phyloP scores from a whole-genome alignment of 805 yeast species.

The Candida schatavii region DNA sequence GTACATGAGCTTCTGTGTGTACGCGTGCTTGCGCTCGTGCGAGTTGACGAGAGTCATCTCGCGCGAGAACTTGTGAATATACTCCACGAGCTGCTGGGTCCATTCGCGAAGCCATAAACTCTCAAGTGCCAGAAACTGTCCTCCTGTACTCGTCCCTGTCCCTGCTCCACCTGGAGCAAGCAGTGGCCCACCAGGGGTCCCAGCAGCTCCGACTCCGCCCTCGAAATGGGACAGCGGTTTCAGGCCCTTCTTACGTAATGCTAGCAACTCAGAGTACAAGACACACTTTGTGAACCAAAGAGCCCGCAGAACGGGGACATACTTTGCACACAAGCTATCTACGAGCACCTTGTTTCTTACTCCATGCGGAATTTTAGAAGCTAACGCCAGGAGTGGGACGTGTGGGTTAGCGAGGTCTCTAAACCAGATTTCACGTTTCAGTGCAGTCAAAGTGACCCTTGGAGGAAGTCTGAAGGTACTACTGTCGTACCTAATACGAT shows the following conservation, averaged over 20 bases:
- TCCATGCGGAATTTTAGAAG: slow-evolving; percentile 88
- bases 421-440: slow-evolving; percentile 82
- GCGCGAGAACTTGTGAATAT: slow-evolving; percentile 48
- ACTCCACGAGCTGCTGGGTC: slow-evolving; percentile 79
- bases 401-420: slow-evolving; percentile 68
- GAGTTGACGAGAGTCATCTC: slow-evolving; percentile 28
- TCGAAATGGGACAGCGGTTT: too few relatives aligned
- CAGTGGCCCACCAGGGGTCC: neutral
- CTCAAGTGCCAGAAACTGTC: slow-evolving; percentile 33
- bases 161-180: too few relatives aligned
- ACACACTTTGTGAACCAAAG: slow-evolving; percentile 90
- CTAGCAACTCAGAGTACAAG: slow-evolving; percentile 64
- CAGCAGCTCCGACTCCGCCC: slow-evolving; percentile 7
- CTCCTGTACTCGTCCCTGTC: neutral
- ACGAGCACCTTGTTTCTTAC: slow-evolving; percentile 68
- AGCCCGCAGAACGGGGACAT: slow-evolving; percentile 77
- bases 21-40: slow-evolving; percentile 30
- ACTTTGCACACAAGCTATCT: slow-evolving; percentile 66
- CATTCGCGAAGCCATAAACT: slow-evolving; percentile 77
- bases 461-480: slow-evolving; percentile 73
- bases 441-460: slow-evolving; percentile 85
- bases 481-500: slow-evolving; percentile 32
- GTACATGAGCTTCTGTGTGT: slow-evolving; percentile 57
- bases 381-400: slow-evolving; percentile 63
- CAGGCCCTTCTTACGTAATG: slow-evolving; percentile 26